These are phyloP conservation scores for Lecanoromycetidae sp. DNA, from an alignment of 2,329 filamentous ascomycete species.

Conservation along the genomic window DNA sequence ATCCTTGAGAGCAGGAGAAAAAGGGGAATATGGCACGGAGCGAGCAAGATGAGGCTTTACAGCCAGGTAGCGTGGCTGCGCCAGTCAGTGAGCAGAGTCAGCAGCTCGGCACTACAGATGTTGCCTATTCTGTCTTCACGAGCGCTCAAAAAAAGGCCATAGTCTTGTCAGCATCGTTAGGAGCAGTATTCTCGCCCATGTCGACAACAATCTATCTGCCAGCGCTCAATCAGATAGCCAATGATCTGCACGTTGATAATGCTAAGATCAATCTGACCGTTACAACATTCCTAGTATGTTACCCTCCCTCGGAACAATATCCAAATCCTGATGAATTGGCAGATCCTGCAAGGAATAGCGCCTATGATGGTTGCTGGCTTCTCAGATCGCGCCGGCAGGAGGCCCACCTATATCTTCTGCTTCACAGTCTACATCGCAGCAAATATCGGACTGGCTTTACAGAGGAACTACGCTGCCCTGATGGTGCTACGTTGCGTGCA, in stretches of 20 bases:
- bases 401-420: constrained; percentile 39
- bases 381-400: constrained; percentile 43
- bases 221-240: constrained; percentile 30
- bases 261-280: constrained; percentile 37
- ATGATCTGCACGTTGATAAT: constrained; percentile 19
- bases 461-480: constrained; percentile 28
- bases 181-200: constrained; percentile 20
- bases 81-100: constrained; percentile 9
- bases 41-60: neutral
- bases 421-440: constrained; percentile 33
- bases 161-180: constrained; percentile 6
- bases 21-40: neutral
- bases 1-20: too few relatives aligned
- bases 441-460: constrained; percentile 31
- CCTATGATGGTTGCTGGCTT: constrained; percentile 52
- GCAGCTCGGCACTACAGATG: neutral
- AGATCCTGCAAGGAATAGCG: constrained; percentile 49
- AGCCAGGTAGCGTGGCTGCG: neutral
- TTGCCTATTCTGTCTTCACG: constrained; percentile 11
- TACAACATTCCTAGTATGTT: constrained; percentile 32
- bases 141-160: constrained; percentile 12
- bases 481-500: constrained; percentile 33
- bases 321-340: too few relatives aligned
- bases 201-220: constrained; percentile 43
- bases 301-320: too few relatives aligned